Percentiles rank a stretch among this genome's conserved stretches.
Evolutionary conservation across 129 eudicot species (phyloP).

Genomic region (Lactuca saligna): DNA sequence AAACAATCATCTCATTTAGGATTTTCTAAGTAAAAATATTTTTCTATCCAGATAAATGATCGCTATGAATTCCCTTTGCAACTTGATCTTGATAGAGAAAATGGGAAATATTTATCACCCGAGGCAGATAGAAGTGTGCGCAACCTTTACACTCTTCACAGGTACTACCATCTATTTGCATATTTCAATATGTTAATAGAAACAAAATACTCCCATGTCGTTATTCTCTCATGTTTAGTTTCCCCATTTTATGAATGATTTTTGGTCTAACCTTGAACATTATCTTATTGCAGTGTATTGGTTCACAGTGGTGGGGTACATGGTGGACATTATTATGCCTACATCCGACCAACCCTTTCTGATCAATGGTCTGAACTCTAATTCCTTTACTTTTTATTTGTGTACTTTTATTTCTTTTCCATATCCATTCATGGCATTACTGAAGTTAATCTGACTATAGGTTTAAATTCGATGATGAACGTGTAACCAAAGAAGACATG

Average conservation of each 20-base stretch:
- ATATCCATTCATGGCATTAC: background rate
- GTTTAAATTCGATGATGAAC: conserved; percentile 85
- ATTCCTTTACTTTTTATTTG: background rate
- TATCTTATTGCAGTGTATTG: conserved; percentile 70
- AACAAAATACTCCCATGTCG: background rate
- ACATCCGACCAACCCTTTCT: conserved; percentile 78
- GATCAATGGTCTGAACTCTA: conserved; percentile 63
- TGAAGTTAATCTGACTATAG: conserved; percentile 31
- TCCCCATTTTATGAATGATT: background rate
- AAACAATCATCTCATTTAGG: conserved; percentile 12
- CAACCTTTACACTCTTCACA: conserved; percentile 80
- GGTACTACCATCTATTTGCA: conserved; percentile 41
- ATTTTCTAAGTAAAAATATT: conserved; percentile 4
- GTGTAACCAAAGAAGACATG: conserved; percentile 75
- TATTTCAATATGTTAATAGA: background rate
- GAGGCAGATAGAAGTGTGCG: conserved; percentile 84
- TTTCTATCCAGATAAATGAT: conserved; percentile 66
- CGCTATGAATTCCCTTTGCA: conserved; percentile 88
- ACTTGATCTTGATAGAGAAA: conserved; percentile 87
- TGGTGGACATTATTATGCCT: conserved; percentile 97
- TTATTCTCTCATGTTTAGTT: background rate
- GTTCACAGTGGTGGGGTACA: conserved; percentile 95
- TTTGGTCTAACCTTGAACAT: conserved; percentile 3
- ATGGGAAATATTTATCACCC: conserved; percentile 78
- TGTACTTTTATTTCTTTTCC: conserved; percentile 15